phyloP scores from a whole-genome alignment of 2,329 filamentous ascomycete species.

The Rhinocladiella mackenziei region DNA sequence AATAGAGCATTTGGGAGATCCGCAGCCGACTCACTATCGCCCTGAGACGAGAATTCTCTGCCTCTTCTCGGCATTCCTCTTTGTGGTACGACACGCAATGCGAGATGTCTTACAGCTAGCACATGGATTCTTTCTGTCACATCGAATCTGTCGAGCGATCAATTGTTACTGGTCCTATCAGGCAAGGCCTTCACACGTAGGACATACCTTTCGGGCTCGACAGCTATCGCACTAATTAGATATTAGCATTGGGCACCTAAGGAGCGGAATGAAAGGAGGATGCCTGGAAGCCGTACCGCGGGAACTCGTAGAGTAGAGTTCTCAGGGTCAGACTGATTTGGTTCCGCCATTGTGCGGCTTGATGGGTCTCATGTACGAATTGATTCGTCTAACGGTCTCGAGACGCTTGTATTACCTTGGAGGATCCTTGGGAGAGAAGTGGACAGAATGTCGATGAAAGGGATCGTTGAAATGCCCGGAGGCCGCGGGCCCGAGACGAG shows the following conservation, averaged over 20 bases:
- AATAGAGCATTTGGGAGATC: slow-evolving; percentile 34
- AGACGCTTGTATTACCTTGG: no score
- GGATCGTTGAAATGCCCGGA: no score
- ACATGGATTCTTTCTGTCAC: slow-evolving; percentile 42
- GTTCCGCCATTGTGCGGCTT: slow-evolving; percentile 8
- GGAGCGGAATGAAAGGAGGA: not conserved
- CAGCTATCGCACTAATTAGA: slow-evolving; percentile 24
- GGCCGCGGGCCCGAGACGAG: no score
- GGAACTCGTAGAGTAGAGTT: slow-evolving; percentile 1
- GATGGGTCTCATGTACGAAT: no score
- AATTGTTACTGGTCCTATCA: not conserved
- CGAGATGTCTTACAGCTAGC: slow-evolving; percentile 40
- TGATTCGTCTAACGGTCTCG: no score
- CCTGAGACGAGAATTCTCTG: slow-evolving; percentile 41
- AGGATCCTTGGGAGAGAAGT: no score
- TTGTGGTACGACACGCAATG: slow-evolving; percentile 38
- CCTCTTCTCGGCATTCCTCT: slow-evolving; percentile 36
- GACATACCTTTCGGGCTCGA: slow-evolving; percentile 20
- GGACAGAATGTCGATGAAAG: no score
- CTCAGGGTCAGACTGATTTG: slow-evolving; percentile 2
- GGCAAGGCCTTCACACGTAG: not conserved
- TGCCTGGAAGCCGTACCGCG: slow-evolving; percentile 5
- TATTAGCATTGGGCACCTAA: no score
- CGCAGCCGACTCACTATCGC: slow-evolving; percentile 37
- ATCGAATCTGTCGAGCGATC: slow-evolving; percentile 36